A percentile compares a stretch with the other conserved stretches of the same genome.
Conservation (phyloP, 495 filamentous ascomycete species). For the Xylaria longipes region DNA sequence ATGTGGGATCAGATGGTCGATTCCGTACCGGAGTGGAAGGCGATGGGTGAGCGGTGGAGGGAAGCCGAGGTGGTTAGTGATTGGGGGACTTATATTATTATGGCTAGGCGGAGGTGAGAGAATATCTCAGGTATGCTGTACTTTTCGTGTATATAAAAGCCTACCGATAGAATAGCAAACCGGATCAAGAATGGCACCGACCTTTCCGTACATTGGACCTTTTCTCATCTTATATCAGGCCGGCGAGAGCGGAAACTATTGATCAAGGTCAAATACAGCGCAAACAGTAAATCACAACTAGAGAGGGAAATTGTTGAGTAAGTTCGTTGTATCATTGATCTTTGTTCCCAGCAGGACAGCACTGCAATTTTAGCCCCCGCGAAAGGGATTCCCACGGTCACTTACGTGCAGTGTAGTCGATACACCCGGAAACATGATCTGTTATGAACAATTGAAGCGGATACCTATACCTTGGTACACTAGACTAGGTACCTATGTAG, state of each 20-base stretch:
- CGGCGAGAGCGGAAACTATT: no score
- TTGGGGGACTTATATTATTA: slow-evolving; percentile 62
- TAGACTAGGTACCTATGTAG: neutral
- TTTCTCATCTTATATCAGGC: no score
- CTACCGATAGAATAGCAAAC: neutral
- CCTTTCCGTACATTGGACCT: no score
- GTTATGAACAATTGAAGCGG: neutral
- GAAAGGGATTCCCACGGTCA: neutral
- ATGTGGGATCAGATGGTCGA: slow-evolving; percentile 61
- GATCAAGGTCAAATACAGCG: no score
- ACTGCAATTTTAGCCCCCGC: neutral
- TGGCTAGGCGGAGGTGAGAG: slow-evolving; percentile 54
- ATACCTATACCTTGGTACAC: neutral
- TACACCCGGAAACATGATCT: no score
- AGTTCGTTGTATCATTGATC: neutral
- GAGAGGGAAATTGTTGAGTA: neutral
- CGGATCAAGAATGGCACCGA: neutral
- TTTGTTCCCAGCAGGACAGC: neutral
- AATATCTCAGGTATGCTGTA: neutral
- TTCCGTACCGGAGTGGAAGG: slow-evolving; percentile 56
- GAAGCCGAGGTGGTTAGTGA: slow-evolving; percentile 58
- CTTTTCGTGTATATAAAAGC: neutral
- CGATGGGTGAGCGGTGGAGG: slow-evolving; percentile 52
- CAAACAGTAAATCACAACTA: neutral
- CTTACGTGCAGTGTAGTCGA: no score